These are phyloP conservation scores for Leishmania tropica DNA, from an alignment of 208 protist species.

Conservation along the genomic window DNA sequence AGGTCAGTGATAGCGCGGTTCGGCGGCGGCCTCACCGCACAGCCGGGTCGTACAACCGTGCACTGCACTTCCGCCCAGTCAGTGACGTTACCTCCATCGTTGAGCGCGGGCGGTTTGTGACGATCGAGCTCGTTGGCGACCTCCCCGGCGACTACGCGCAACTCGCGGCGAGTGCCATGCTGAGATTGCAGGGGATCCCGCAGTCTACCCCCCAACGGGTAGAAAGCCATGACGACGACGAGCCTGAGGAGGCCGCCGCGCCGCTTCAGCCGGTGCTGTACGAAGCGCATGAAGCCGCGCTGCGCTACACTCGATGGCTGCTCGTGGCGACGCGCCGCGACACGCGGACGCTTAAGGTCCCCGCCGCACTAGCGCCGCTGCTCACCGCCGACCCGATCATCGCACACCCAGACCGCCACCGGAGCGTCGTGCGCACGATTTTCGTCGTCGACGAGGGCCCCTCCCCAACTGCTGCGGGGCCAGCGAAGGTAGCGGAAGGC, in stretches of 20 bases:
- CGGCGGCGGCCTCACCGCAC: slow-evolving; percentile 7
- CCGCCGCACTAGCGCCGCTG: slow-evolving; percentile 64
- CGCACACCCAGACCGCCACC: slow-evolving; percentile 66
- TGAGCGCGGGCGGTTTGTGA: slow-evolving; percentile 53
- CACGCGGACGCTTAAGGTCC: slow-evolving; percentile 48
- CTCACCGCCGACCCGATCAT: slow-evolving; percentile 70
- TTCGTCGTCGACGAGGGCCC: slow-evolving; percentile 16
- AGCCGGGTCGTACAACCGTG: slow-evolving; percentile 41
- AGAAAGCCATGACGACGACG: background rate
- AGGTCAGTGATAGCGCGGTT: background rate
- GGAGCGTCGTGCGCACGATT: slow-evolving; percentile 33
- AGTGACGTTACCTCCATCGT: slow-evolving; percentile 61
- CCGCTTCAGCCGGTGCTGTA: slow-evolving; percentile 67
- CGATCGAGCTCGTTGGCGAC: slow-evolving; percentile 85
- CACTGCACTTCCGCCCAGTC: slow-evolving; percentile 42
- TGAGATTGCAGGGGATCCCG: slow-evolving; percentile 17
- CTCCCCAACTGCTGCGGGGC: background rate
- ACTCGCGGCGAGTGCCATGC: slow-evolving; percentile 50
- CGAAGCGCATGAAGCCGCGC: slow-evolving; percentile 50
- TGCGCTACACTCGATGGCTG: slow-evolving; percentile 46
- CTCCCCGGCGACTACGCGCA: slow-evolving; percentile 71
- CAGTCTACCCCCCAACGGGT: background rate
- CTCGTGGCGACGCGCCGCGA: slow-evolving; percentile 56
- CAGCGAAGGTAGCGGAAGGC: background rate
- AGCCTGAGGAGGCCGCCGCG: background rate